phyloP scores from a whole-genome alignment of 1,284 basidiomycete genomes.

The Peniophora sp. region DNA sequence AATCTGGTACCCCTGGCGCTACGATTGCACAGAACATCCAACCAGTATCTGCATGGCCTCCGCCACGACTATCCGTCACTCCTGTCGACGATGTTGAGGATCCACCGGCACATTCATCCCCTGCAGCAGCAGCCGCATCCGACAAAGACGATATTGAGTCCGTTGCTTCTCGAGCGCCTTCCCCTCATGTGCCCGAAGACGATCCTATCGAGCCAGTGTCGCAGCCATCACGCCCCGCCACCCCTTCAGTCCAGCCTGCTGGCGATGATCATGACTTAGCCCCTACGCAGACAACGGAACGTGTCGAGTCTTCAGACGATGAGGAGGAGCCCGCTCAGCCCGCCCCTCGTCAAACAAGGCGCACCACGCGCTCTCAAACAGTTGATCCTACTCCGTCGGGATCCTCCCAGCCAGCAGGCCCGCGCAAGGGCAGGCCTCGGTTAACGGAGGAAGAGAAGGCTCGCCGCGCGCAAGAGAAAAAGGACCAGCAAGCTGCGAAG shows the following conservation, averaged over 20 bases:
- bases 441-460: constrained; percentile 22
- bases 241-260: too few relatives aligned
- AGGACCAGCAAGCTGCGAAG: constrained; percentile 14
- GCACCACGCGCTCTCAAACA: constrained; percentile 9
- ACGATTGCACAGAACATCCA: too few relatives aligned
- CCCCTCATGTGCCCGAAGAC: constrained; percentile 10
- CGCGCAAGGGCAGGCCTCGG: constrained; percentile 16
- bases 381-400: not conserved
- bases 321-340: not conserved
- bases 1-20: too few relatives aligned
- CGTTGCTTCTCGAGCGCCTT: constrained; percentile 13
- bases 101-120: not conserved
- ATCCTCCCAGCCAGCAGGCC: constrained; percentile 2
- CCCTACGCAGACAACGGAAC: constrained; percentile 1
- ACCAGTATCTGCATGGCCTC: too few relatives aligned
- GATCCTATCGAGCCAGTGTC: constrained; percentile 23
- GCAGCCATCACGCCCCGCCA: constrained; percentile 1
- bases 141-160: constrained; percentile 13
- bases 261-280: not conserved
- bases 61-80: too few relatives aligned
- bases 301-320: constrained; percentile 2
- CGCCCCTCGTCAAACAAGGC: constrained; percentile 1
- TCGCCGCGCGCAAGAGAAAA: constrained; percentile 8
- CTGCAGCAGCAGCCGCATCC: not conserved
- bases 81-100: not conserved